Evolutionary conservation across 148 eudicot species (phyloP).

Genomic region (Hydrangea macrophylla): DNA sequence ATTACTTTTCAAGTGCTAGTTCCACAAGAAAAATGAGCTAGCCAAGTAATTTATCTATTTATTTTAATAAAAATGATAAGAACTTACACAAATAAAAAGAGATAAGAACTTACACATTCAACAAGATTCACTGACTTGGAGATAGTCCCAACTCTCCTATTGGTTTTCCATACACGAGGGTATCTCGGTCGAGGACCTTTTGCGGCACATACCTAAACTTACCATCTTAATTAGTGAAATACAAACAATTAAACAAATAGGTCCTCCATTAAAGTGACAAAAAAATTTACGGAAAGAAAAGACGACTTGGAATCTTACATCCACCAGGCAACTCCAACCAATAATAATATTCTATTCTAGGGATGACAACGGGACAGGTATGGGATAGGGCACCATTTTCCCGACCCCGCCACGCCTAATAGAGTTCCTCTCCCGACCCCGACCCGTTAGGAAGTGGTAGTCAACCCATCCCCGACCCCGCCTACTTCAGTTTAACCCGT

Average conservation of each 20-base stretch:
- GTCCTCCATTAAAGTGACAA: neutral
- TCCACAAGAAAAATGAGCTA: neutral
- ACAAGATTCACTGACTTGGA: conserved; percentile 81
- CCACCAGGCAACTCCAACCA: neutral
- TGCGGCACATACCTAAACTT: conserved; percentile 77
- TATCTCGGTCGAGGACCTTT: conserved; percentile 95
- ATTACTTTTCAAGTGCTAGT: neutral
- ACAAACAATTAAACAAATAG: conserved; percentile 2
- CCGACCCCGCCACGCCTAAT: no score
- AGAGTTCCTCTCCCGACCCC: no score
- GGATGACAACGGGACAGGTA: no score
- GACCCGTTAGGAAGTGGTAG: no score
- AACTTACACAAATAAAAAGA: neutral
- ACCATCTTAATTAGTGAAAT: no score
- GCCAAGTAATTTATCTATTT: no score
- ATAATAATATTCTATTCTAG: neutral
- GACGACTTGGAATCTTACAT: neutral
- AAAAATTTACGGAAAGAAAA: neutral
- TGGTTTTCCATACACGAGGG: conserved; percentile 90
- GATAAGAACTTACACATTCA: conserved; percentile 59
- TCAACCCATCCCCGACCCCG: no score
- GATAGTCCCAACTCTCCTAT: conserved; percentile 68
- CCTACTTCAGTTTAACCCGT: no score
- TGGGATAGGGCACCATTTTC: no score
- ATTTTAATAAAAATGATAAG: neutral